Conservation (phyloP, 164 flowering plant species). For the Dillenia turbinata region DNA sequence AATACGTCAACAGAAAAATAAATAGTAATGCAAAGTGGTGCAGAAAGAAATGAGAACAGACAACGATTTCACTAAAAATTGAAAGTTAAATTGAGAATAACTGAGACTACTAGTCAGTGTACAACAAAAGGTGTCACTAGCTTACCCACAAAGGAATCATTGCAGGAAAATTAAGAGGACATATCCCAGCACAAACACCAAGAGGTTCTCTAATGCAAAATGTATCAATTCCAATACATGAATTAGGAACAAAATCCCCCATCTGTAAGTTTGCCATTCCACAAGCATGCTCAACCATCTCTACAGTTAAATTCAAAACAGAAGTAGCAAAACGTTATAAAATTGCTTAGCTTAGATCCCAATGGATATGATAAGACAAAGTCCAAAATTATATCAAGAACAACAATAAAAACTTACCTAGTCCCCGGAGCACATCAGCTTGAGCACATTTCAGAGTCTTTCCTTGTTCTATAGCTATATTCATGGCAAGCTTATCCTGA, state of each 20-base stretch:
- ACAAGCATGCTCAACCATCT: conserved; percentile 99
- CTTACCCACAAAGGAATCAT: conserved; percentile 98
- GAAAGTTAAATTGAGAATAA: too few relatives aligned
- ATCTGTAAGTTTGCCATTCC: conserved; percentile 90
- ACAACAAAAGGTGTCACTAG: background rate
- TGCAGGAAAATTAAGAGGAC: conserved; percentile 97
- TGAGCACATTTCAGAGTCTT: conserved; percentile 95
- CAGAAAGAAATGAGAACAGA: too few relatives aligned
- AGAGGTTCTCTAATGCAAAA: conserved; percentile 92
- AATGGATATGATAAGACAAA: conserved; percentile 12
- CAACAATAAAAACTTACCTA: conserved; percentile 37
- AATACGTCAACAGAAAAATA: too few relatives aligned
- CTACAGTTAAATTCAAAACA: conserved; percentile 29
- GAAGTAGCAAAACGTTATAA: too few relatives aligned
- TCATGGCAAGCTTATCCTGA: conserved; percentile 87
- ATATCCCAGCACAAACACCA: conserved; percentile 98
- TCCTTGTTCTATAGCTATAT: conserved; percentile 87
- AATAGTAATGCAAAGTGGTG: too few relatives aligned
- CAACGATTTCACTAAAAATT: too few relatives aligned
- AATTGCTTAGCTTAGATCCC: background rate
- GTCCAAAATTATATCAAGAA: too few relatives aligned
- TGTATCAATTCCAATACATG: conserved; percentile 89
- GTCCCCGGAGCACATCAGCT: conserved; percentile 93
- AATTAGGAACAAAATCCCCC: conserved; percentile 91
- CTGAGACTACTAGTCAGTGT: too few relatives aligned